Evolutionary conservation across 2,329 filamentous ascomycete species (phyloP).

Genomic region (Alternaria arborescens): DNA sequence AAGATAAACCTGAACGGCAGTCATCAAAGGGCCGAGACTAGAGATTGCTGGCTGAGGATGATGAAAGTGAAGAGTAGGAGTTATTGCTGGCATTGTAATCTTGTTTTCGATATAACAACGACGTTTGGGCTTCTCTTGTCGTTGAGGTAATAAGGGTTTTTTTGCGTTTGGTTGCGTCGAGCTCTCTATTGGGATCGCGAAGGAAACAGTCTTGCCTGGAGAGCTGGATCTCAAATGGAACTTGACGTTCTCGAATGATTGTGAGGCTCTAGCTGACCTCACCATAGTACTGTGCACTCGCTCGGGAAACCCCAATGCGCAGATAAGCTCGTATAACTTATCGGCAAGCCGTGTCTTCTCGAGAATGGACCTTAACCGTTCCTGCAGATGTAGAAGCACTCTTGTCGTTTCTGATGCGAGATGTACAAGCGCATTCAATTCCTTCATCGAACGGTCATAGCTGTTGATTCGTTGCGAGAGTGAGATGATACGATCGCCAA

Average conservation of each 20-base stretch:
- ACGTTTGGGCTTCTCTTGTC: not conserved
- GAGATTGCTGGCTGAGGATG: not conserved
- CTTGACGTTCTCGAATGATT: not conserved
- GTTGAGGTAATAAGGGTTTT: not conserved
- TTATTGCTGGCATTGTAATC: rapidly evolving
- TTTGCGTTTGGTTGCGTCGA: not conserved
- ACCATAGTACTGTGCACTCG: slow-evolving; percentile 15
- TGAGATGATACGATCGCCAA: slow-evolving; percentile 6
- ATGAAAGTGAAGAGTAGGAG: too few relatives aligned
- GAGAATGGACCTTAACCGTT: slow-evolving; percentile 14
- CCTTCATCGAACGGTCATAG: not conserved
- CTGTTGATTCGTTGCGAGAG: not conserved
- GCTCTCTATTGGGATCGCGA: rapidly evolving
- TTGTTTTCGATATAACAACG: too few relatives aligned
- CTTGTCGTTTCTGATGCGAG: not conserved
- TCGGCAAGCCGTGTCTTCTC: slow-evolving; percentile 10
- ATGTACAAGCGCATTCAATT: slow-evolving; percentile 5
- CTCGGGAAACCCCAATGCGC: slow-evolving; percentile 17
- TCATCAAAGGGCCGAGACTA: not conserved
- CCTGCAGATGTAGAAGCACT: not conserved
- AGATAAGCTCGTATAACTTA: slow-evolving; percentile 17
- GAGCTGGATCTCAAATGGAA: not conserved
- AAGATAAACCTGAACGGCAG: not conserved
- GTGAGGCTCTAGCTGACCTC: not conserved
- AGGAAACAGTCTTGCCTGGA: not conserved